phyloP scores from a whole-genome alignment of 169 alveolate species.

The Plasmodium fragile region DNA sequence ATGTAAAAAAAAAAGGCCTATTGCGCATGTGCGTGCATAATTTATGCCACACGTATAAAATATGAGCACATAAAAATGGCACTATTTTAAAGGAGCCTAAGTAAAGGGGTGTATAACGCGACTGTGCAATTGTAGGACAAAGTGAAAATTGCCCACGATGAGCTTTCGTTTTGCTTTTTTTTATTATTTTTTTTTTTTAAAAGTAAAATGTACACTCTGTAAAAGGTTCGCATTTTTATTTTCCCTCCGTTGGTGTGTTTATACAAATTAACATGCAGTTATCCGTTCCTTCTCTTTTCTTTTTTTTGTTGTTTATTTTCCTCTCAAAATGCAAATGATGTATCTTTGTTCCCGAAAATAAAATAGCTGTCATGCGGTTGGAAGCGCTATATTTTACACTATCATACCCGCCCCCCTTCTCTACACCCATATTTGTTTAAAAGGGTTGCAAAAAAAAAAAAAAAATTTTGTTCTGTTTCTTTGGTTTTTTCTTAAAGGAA shows the following conservation, averaged over 20 bases:
- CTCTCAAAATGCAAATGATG: background rate
- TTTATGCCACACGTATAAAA: background rate
- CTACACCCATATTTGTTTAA: background rate
- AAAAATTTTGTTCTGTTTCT: background rate
- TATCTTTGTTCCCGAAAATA: background rate
- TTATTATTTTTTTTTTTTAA: background rate
- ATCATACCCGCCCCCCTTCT: background rate
- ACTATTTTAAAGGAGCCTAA: background rate
- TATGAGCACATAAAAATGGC: background rate
- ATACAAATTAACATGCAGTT: constrained; percentile 5
- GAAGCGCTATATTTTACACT: background rate
- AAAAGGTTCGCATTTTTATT: background rate
- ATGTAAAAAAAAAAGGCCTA: background rate
- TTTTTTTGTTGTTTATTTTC: background rate
- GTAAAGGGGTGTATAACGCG: background rate
- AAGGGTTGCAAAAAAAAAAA: background rate
- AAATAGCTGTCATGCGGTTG: background rate
- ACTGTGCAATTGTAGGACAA: background rate
- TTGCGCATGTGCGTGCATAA: background rate
- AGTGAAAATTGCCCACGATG: background rate
- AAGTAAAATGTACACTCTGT: background rate
- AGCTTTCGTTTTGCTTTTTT: background rate
- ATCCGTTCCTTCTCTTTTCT: background rate
- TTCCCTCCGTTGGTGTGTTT: background rate
- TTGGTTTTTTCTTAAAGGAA: background rate